Conservation (phyloP, 495 filamentous ascomycete genomes). For the Penicillium tannophilum region DNA sequence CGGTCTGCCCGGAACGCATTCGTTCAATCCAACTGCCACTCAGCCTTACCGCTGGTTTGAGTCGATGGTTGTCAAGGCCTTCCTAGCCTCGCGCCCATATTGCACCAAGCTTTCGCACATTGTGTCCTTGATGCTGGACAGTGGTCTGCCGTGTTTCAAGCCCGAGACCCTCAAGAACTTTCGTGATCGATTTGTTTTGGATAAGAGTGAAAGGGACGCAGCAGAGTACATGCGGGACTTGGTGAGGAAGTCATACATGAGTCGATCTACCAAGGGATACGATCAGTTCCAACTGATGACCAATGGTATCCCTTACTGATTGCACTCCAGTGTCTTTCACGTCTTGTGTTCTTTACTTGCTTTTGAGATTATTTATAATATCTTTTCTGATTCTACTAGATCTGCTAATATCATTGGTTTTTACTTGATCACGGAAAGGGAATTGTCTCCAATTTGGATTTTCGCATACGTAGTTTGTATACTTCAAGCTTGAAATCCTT, state of each 20-base stretch:
- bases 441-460: too few relatives aligned
- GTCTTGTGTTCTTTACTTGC: too few relatives aligned
- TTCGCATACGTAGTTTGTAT: too few relatives aligned
- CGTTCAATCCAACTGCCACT: conserved; percentile 60
- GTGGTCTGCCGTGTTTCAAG: conserved; percentile 97
- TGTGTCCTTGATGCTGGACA: conserved; percentile 93
- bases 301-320: conserved; percentile 92
- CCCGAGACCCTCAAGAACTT: conserved; percentile 92
- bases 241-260: conserved; percentile 83
- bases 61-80: conserved; percentile 92
- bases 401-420: too few relatives aligned
- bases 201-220: conserved; percentile 91
- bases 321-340: not conserved
- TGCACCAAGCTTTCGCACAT: conserved; percentile 84
- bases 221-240: conserved; percentile 91
- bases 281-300: conserved; percentile 97
- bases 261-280: conserved; percentile 87
- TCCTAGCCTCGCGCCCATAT: conserved; percentile 87
- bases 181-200: conserved; percentile 87
- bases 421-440: too few relatives aligned
- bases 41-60: conserved; percentile 96
- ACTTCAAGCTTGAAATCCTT: too few relatives aligned
- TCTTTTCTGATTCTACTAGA: not conserved
- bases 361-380: not conserved
- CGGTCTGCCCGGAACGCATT: conserved; percentile 37